Evolutionary conservation across 75 land plant genomes (phyloP).

Genomic region (Selaginella tamariscina): DNA sequence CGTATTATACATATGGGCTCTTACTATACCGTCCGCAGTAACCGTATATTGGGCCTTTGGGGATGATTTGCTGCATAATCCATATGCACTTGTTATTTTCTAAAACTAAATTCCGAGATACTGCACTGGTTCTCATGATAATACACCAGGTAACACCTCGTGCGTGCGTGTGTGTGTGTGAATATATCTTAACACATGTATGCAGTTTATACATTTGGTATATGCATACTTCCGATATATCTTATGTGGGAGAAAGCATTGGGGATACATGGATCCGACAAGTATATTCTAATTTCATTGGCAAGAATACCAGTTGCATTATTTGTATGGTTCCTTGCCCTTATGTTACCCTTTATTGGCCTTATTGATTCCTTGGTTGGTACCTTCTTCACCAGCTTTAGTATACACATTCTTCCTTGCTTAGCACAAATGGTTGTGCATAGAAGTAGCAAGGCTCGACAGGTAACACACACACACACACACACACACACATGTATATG

Average conservation of each 20-base stretch:
- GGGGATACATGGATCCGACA: background rate
- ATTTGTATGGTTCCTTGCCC: background rate
- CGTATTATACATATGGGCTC: background rate
- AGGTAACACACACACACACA: constrained; percentile 29
- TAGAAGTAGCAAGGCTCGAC: background rate
- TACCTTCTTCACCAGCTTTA: constrained; percentile 27
- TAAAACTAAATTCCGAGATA: background rate
- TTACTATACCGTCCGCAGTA: background rate
- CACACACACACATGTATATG: background rate
- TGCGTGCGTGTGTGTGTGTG: background rate
- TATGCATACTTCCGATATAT: too few relatives aligned
- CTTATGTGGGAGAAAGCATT: background rate
- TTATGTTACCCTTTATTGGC: background rate
- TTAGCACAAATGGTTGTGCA: constrained; percentile 19
- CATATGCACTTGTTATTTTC: background rate
- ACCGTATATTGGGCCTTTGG: background rate
- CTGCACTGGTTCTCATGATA: background rate
- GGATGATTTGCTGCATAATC: background rate
- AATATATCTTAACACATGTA: too few relatives aligned
- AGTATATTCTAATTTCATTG: background rate
- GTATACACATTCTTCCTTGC: constrained; percentile 31
- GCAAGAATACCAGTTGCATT: background rate
- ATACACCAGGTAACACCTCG: background rate
- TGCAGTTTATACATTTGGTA: background rate
- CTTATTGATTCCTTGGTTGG: background rate